These are phyloP conservation scores for Globisporangium cederbergense DNA, from an alignment of 352 stramenopile genomes.

Conservation along the genomic window DNA sequence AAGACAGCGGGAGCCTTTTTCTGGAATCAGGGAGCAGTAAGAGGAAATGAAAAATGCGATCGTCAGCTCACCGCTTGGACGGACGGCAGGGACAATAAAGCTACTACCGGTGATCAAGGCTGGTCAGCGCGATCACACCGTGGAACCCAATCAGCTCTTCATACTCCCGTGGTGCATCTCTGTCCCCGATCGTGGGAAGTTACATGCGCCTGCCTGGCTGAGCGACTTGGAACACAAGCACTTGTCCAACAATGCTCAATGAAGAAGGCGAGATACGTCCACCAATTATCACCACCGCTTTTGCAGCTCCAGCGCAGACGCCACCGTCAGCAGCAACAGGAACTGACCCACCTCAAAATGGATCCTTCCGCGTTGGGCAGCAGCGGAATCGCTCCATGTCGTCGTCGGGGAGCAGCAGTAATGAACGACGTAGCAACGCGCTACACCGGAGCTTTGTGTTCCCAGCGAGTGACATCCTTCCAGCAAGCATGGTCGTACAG, in stretches of 20 bases:
- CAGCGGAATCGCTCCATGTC: conserved; percentile 13
- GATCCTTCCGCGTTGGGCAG: conserved; percentile 13
- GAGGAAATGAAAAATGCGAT: background rate
- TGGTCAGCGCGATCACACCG: background rate
- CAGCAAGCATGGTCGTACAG: conserved; percentile 37
- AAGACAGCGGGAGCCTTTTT: background rate
- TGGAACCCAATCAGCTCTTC: background rate
- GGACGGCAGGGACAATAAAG: background rate
- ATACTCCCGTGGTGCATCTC: background rate
- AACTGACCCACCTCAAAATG: background rate
- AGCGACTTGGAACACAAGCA: background rate
- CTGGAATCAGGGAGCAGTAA: background rate
- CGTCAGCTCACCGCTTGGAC: background rate
- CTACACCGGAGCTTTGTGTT: conserved; percentile 42
- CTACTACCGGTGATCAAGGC: background rate
- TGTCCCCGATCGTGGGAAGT: background rate
- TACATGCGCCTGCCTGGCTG: conserved; percentile 15
- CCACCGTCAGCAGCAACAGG: no score
- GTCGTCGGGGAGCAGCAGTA: conserved; percentile 27
- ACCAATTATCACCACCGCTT: conserved; percentile 5
- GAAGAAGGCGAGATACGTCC: conserved; percentile 9
- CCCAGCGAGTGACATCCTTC: conserved; percentile 36
- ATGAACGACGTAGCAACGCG: conserved; percentile 25
- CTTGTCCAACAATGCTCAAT: conserved; percentile 11
- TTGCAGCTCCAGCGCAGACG: background rate